Evolutionary conservation across 2,329 filamentous ascomycete species (phyloP), one percentile per base, ranked within the genome.

Genomic region (Escovopsis sp.): DNA sequence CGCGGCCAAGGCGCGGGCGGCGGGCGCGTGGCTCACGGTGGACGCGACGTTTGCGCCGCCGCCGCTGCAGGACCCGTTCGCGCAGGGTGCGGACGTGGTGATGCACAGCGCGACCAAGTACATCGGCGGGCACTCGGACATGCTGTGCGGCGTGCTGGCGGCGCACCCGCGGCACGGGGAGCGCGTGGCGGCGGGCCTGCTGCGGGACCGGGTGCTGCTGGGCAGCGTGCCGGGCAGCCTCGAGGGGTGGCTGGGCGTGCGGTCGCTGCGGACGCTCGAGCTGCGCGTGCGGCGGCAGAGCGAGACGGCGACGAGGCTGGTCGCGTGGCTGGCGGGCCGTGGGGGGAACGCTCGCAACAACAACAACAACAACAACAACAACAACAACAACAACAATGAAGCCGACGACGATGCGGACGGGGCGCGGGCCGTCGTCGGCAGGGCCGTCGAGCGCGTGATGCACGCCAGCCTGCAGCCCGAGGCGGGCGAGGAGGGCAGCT

Each of bases 61-160:
- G 30, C 85, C 85, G 26, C 67, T 98, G 45, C 82, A 86, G 58
- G 84, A 95, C 54, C 88, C 91, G 0, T 91, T 96, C 54, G 57
- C 60, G 26, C 81, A 74, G 59, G 89, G 86, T 38, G 86, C 82
- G 26, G 89, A 96, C 61, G 63, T 88, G 1, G 75, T 94, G 32
- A 83, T 96, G 85, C 91, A 98, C 63, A 82, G 75, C 41, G 91
- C 87, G 4, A 94, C 88, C 15, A 98, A 96, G 69, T 98, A 96
- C 63, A 77, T 98, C 51, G 91, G 91, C 18, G 91, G 91, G 0
- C 91, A 98, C 64, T 89, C 82, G 50, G 91, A 98, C 63, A 72
- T 96, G 72, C 75, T 96, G 6, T 93, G 85, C 56, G 91, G 91
- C 19, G 81, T 93, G 15, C 65, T 98, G 26, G 75, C 77, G 0